Percentiles rank a stretch among this genome's conserved stretches.
These are phyloP conservation scores for Boletus subparvulus DNA, from an alignment of 768 basidiomycete genomes.

Conservation along the genomic window DNA sequence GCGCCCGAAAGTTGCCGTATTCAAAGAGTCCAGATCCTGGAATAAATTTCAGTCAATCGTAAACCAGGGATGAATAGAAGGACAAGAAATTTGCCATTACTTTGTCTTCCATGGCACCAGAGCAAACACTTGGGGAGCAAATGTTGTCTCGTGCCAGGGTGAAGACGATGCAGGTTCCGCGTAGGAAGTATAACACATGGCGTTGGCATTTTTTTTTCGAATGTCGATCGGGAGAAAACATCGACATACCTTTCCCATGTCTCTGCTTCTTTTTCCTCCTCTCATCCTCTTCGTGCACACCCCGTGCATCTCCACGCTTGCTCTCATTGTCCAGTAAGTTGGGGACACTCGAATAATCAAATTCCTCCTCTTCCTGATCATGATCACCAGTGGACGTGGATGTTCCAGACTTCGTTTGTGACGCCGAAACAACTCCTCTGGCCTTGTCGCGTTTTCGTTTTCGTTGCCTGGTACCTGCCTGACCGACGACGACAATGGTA, in stretches of 20 bases:
- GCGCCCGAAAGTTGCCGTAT: constrained; percentile 62
- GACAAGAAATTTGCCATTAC: constrained; percentile 2
- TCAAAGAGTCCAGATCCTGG: constrained; percentile 38
- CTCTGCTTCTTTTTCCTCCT: constrained; percentile 53
- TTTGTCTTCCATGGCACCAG: constrained; percentile 1
- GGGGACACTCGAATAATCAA: constrained; percentile 67
- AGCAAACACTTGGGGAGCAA: neutral
- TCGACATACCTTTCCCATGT: constrained; percentile 40
- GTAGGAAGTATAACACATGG: neutral
- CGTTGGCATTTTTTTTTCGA: neutral
- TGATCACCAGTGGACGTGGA: constrained; percentile 7
- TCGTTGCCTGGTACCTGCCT: constrained; percentile 59
- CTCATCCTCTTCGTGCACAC: constrained; percentile 28
- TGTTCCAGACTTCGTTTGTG: constrained; percentile 1
- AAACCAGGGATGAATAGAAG: neutral
- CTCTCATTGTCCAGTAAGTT: constrained; percentile 69
- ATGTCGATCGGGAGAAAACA: neutral
- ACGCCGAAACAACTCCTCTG: constrained; percentile 3
- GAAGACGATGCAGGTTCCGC: constrained; percentile 9
- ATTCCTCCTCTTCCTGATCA: constrained; percentile 41
- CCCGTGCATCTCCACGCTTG: constrained; percentile 22
- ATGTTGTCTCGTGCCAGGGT: neutral
- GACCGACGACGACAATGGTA: constrained; percentile 71
- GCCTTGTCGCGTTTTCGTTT: constrained; percentile 44
- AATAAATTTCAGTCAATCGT: constrained; percentile 8